Evolutionary conservation across 2,329 filamentous ascomycete genomes (phyloP), one percentile per base, ranked within the genome.

Genomic region (Dendryphion nanum): DNA sequence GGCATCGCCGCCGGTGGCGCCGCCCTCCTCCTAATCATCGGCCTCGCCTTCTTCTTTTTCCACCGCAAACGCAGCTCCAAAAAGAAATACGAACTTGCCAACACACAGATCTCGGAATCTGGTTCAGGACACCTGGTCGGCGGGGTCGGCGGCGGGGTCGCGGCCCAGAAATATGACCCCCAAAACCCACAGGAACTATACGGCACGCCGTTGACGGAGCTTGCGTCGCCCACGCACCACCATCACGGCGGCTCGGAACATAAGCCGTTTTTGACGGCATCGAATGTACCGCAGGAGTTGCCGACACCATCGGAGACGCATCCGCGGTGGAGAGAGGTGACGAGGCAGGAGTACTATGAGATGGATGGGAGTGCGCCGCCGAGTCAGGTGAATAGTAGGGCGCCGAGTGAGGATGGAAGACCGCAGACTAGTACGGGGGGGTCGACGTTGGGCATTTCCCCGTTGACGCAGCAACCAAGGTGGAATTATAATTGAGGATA

Each of bases 1-100:
- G 63, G 63, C 13, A 62, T 64, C 37, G 59, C 54, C 7, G 44
- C 58, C 3, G 63, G 55, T 17, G 44, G 35, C 23, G 40, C 44
- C 21, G 34, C 44, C 4, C 30, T 53, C 26, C 24, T 58, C 18
- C 28, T 57, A 8, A n/a, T 55, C 21, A 31, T 52, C 16, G 21
- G 50, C n/a, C 33, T 55, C 23, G 51, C 42, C 5, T 31, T 48
- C 4, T 42, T 60, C 16, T 35, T 61, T 35, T 40, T 60, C 38
- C 35, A 41, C 40, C 50, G 52, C 18, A 50, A 43, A 32, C 29
- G 34, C 6, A 19, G 23, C n/a, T 35, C 35, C 18, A 45, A 47
- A 18, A 40, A 28, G 14, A 43, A 39, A 26, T 45, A 48, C 30
- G 47, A 47, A 23, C 37, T 50, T n/a, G 41, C 38, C 14, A 47